phyloP scores from a whole-genome alignment of 225 moss, liverwort and hornwort species.

The Asterella californica region DNA sequence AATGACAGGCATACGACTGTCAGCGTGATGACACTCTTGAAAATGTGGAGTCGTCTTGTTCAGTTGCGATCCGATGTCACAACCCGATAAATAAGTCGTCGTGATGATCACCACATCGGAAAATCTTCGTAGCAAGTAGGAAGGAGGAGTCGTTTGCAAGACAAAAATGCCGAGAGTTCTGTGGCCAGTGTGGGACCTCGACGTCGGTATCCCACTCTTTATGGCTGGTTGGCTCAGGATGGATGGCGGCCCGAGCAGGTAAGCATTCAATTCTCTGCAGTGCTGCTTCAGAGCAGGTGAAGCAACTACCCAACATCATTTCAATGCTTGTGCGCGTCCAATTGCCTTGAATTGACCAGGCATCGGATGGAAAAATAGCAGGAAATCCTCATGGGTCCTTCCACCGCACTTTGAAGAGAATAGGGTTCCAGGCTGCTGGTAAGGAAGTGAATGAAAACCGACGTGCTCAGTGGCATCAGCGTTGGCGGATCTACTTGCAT shows the following conservation, averaged over 20 bases:
- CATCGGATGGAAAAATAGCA: neutral
- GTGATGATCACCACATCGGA: neutral
- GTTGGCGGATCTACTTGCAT: neutral
- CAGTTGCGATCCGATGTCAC: neutral
- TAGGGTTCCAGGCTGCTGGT: neutral
- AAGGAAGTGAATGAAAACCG: neutral
- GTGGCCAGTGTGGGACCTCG: neutral
- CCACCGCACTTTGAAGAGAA: neutral
- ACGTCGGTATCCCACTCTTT: neutral
- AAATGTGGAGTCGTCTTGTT: neutral
- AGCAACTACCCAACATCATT: conserved; percentile 4
- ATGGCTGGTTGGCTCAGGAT: neutral
- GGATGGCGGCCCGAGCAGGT: neutral
- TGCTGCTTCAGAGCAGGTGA: neutral
- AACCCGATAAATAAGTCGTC: neutral
- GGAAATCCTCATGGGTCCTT: neutral
- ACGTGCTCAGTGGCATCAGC: neutral
- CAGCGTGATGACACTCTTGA: neutral
- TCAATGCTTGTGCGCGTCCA: neutral
- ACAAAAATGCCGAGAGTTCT: neutral
- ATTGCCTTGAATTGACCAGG: neutral
- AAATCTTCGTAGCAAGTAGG: neutral
- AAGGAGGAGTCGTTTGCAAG: neutral
- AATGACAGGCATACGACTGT: neutral
- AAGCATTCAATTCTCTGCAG: neutral